These are phyloP conservation scores for Bisporella sp. DNA, from an alignment of 2,329 filamentous ascomycete species.

Conservation along the genomic window DNA sequence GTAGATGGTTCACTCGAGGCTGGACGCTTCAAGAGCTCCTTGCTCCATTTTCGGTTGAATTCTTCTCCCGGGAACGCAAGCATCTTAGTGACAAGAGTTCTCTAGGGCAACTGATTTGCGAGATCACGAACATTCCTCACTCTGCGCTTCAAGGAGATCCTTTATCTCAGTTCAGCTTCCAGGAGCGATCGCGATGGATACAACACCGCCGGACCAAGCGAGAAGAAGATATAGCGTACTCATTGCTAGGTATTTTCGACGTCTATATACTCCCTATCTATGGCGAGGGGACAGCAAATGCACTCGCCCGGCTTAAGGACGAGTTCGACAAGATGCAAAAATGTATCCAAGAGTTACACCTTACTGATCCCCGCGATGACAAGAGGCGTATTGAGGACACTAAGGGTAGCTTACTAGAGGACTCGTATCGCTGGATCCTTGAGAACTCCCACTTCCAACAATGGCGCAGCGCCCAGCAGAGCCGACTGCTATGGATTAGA, in stretches of 20 bases:
- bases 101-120: constrained; percentile 7
- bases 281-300: background rate
- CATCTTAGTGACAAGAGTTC: background rate
- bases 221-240: constrained; percentile 33
- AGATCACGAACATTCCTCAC: constrained; percentile 7
- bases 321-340: too few species aligned
- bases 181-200: constrained; percentile 31
- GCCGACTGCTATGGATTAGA: background rate
- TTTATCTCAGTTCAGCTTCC: constrained; percentile 5
- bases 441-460: background rate
- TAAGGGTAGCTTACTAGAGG: background rate
- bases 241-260: background rate
- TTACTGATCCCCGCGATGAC: background rate
- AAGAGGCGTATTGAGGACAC: background rate
- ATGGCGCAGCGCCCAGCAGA: background rate
- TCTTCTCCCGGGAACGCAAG: constrained; percentile 8
- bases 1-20: background rate
- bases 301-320: background rate
- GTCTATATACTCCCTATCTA: background rate
- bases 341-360: background rate
- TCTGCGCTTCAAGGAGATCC: constrained; percentile 4
- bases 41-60: constrained; percentile 11
- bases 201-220: constrained; percentile 27
- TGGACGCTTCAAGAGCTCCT: constrained; percentile 7
- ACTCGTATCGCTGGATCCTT: background rate